A percentile compares a stretch with the other conserved stretches of the same genome.
phyloP scores from a whole-genome alignment of 2,329 filamentous ascomycete species.

The Nothophoma quercina region DNA sequence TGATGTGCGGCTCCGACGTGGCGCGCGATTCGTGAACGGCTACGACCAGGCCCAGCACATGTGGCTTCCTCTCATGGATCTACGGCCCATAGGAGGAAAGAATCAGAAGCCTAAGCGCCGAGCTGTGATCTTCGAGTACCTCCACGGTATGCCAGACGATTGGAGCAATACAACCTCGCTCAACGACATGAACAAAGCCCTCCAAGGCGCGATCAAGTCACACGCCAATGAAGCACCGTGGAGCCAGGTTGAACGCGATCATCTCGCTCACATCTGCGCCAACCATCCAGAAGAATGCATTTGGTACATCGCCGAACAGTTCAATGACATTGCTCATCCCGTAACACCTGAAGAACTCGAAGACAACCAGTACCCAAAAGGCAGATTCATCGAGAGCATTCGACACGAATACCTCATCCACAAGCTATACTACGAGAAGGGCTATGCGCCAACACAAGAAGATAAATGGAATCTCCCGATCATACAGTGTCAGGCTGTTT shows the following conservation, averaged over 20 bases:
- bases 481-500: not conserved
- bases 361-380: constrained; percentile 9
- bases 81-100: constrained; percentile 27
- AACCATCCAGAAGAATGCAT: constrained; percentile 32
- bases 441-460: constrained; percentile 13
- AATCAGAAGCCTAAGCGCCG: constrained; percentile 26
- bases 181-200: constrained; percentile 39
- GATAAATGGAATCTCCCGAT: not conserved
- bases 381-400: constrained; percentile 40
- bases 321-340: constrained; percentile 22
- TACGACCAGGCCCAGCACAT: constrained; percentile 8
- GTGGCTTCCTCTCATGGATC: constrained; percentile 33
- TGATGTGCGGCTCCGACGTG: constrained; percentile 26
- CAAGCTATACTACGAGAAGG: constrained; percentile 32
- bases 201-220: constrained; percentile 29
- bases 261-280: constrained; percentile 23
- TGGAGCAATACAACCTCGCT: constrained; percentile 32
- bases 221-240: constrained; percentile 19
- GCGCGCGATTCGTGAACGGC: constrained; percentile 11
- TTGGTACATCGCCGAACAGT: constrained; percentile 33
- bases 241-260: constrained; percentile 31
- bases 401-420: constrained; percentile 34
- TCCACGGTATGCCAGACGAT: constrained; percentile 31
- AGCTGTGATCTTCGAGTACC: constrained; percentile 24
- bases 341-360: constrained; percentile 18